Percentiles rank a stretch among this genome's conserved stretches.
phyloP scores from a whole-genome alignment of 495 filamentous ascomycete species.

The Bombardia bombarda region DNA sequence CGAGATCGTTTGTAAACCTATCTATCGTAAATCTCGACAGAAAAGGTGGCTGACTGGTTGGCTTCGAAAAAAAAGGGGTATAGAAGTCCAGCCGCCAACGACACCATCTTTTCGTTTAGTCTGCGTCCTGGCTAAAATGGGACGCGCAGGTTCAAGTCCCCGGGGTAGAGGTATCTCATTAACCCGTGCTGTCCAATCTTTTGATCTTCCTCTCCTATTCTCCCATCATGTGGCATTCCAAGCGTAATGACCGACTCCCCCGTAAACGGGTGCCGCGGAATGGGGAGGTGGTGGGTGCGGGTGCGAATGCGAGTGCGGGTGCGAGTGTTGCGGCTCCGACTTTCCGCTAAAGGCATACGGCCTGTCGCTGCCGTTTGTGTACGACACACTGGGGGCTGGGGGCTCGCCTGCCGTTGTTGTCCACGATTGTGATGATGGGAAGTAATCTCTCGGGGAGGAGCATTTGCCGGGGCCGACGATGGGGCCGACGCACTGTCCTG shows the following conservation, averaged over 20 bases:
- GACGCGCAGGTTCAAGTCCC: no score
- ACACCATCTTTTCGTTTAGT: no score
- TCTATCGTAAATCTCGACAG: no score
- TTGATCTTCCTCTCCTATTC: no score
- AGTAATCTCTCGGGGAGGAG: conserved; percentile 38
- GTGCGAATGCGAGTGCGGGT: conserved; percentile 2
- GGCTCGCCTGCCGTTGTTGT: conserved; percentile 35
- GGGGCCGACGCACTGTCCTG: conserved; percentile 6
- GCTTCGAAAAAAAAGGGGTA: no score
- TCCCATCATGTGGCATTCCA: conserved; percentile 16
- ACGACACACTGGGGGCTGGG: conserved; percentile 19
- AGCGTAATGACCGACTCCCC: conserved; percentile 12
- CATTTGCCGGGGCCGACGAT: conserved; percentile 4
- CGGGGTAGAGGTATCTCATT: no score
- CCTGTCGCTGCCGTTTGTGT: conserved; percentile 25
- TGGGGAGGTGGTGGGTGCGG: conserved; percentile 3
- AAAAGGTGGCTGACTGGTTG: no score
- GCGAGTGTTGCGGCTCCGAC: conserved; percentile 3
- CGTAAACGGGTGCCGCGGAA: conserved; percentile 9
- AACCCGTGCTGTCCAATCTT: no score
- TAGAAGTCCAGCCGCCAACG: no score
- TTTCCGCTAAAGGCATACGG: conserved; percentile 31
- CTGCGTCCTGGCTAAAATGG: no score
- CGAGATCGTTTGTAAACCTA: no score
- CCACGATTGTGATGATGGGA: conserved; percentile 36